A percentile compares a stretch with the other conserved stretches of the same genome.
Conservation (phyloP, 495 filamentous ascomycete species). For the Recurvomyces mirabilis region DNA sequence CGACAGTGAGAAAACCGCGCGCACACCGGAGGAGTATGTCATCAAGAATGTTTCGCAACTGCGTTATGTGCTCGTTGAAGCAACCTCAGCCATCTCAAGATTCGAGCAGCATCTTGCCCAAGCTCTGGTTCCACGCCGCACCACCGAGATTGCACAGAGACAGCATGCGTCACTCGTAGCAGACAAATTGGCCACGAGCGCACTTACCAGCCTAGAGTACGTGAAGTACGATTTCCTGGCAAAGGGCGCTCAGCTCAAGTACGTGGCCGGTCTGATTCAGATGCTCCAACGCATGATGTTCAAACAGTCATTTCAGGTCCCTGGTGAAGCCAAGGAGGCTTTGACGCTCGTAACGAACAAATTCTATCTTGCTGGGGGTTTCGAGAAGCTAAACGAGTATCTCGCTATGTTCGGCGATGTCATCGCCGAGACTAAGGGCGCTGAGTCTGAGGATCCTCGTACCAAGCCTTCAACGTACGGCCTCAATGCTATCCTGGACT, state of each 20-base stretch:
- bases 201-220: conserved; percentile 51
- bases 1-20: background rate
- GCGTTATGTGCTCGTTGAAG: conserved; percentile 61
- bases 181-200: conserved; percentile 61
- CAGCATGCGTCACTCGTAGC: conserved; percentile 62
- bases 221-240: conserved; percentile 31
- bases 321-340: conserved; percentile 57
- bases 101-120: conserved; percentile 77
- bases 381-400: conserved; percentile 60
- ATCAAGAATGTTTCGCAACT: conserved; percentile 68
- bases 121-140: conserved; percentile 59
- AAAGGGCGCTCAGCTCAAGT: conserved; percentile 36
- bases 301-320: conserved; percentile 60
- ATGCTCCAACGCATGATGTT: conserved; percentile 2
- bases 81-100: conserved; percentile 57
- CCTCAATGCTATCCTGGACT: conserved; percentile 71
- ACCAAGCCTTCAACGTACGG: conserved; percentile 33
- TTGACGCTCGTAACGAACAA: conserved; percentile 71
- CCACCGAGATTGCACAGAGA: conserved; percentile 48
- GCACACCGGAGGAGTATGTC: background rate
- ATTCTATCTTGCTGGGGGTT: conserved; percentile 70
- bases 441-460: conserved; percentile 19
- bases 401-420: conserved; percentile 9
- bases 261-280: conserved; percentile 25
- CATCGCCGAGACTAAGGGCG: background rate